Conservation (phyloP, 768 basidiomycete species). For the Chlorophyllum brunneum region DNA sequence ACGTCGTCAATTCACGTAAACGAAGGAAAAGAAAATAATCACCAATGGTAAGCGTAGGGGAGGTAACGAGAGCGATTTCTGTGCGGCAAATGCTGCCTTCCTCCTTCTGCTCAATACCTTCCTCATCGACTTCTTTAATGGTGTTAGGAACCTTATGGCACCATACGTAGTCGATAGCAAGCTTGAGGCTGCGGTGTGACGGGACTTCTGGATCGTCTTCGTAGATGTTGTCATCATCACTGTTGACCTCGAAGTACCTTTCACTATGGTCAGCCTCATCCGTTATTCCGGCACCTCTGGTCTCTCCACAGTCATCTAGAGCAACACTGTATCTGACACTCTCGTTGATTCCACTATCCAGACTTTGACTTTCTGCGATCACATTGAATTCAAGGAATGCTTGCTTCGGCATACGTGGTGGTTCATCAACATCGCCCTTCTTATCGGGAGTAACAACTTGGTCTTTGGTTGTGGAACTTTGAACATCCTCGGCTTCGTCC, state of each 20-base stretch:
- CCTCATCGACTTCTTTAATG: constrained; percentile 1
- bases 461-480: not conserved
- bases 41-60: not conserved
- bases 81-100: too few species aligned
- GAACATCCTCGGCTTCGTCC: not conserved
- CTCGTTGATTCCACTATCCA: too few species aligned
- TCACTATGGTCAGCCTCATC: not conserved
- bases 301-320: too few species aligned
- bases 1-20: not conserved
- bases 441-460: not conserved
- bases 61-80: too few species aligned
- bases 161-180: not conserved
- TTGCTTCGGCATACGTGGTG: not conserved
- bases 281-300: not conserved
- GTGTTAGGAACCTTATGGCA: not conserved
- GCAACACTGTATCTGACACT: too few species aligned
- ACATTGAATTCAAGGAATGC: not conserved
- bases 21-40: not conserved
- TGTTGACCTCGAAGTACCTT: not conserved
- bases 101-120: not conserved
- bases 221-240: not conserved
- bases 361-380: not conserved
- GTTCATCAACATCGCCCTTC: not conserved
- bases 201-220: not conserved
- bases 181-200: not conserved